Percentiles rank a stretch among this genome's conserved stretches.
These are phyloP conservation scores for Bryoerythrophyllum caledonicum DNA, from an alignment of 225 moss, liverwort and hornwort genomes.

Conservation along the genomic window DNA sequence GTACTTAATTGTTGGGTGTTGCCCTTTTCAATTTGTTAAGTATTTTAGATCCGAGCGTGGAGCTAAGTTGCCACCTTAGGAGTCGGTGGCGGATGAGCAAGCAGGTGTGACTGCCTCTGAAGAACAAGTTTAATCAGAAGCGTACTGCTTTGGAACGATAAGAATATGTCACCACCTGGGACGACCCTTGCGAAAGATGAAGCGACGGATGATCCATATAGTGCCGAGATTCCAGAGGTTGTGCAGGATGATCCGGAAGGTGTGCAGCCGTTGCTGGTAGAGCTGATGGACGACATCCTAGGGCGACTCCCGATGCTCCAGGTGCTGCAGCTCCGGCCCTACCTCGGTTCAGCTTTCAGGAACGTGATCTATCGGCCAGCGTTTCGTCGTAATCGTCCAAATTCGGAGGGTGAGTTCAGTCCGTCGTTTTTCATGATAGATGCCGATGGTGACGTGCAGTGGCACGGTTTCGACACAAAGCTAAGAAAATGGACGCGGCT, in stretches of 20 bases:
- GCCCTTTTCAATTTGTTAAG: no score
- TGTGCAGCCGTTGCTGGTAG: not conserved
- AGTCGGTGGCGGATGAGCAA: no score
- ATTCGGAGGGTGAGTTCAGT: conserved; percentile 31
- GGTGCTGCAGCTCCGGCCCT: not conserved
- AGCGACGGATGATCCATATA: no score
- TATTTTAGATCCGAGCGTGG: no score
- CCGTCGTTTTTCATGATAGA: conserved; percentile 27
- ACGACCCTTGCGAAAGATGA: no score
- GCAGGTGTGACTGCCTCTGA: no score
- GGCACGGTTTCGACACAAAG: conserved; percentile 8
- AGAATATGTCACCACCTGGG: no score
- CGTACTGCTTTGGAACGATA: no score
- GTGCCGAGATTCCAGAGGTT: not conserved
- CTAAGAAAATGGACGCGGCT: conserved; percentile 7
- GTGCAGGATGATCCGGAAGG: not conserved
- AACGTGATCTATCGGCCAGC: not conserved
- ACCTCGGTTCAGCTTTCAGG: not conserved
- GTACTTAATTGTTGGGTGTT: no score
- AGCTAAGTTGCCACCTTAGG: no score
- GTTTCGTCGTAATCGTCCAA: conserved; percentile 18
- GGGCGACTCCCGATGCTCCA: not conserved
- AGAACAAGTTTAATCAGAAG: no score
- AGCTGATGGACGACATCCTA: not conserved
- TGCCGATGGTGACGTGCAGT: conserved; percentile 8